A percentile compares a stretch with the other conserved stretches of the same genome.
Evolutionary conservation across 768 basidiomycete genomes (phyloP).

Genomic region (Tulasnella sp.): DNA sequence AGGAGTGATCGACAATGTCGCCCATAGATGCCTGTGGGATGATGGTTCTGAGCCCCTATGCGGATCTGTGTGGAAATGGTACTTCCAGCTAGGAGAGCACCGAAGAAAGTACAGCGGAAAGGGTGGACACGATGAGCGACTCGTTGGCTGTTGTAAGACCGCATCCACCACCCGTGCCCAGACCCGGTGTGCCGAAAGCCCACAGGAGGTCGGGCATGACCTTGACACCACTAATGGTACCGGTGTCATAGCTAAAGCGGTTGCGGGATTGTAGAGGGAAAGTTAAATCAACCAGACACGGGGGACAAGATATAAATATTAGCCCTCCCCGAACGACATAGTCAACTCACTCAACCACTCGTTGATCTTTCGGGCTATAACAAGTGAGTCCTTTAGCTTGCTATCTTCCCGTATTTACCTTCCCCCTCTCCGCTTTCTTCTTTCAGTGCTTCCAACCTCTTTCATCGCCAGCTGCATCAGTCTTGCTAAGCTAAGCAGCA

Average conservation of each 20-base stretch:
- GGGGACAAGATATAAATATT: too few species aligned
- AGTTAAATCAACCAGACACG: neutral
- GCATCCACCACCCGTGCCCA: constrained; percentile 22
- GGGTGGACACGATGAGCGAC: constrained; percentile 51
- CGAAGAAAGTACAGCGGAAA: constrained; percentile 80
- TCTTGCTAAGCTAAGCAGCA: neutral
- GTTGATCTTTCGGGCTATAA: neutral
- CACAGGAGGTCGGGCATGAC: constrained; percentile 50
- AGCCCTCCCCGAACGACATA: neutral
- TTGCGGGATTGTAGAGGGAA: neutral
- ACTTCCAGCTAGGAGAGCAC: constrained; percentile 23
- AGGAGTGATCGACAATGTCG: constrained; percentile 67
- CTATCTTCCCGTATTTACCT: neutral
- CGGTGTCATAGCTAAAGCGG: constrained; percentile 63
- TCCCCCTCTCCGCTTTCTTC: constrained; percentile 2
- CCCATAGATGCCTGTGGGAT: constrained; percentile 70
- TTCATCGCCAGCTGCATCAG: neutral
- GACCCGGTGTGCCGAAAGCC: constrained; percentile 42
- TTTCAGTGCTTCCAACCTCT: neutral
- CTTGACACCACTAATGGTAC: constrained; percentile 68
- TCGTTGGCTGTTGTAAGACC: constrained; percentile 24
- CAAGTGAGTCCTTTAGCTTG: neutral
- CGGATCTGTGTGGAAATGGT: constrained; percentile 62
- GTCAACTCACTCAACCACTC: neutral
- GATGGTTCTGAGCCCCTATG: constrained; percentile 70